These are phyloP conservation scores for Populus hybrid DNA, from an alignment of 441 rosid genomes.

Conservation along the genomic window DNA sequence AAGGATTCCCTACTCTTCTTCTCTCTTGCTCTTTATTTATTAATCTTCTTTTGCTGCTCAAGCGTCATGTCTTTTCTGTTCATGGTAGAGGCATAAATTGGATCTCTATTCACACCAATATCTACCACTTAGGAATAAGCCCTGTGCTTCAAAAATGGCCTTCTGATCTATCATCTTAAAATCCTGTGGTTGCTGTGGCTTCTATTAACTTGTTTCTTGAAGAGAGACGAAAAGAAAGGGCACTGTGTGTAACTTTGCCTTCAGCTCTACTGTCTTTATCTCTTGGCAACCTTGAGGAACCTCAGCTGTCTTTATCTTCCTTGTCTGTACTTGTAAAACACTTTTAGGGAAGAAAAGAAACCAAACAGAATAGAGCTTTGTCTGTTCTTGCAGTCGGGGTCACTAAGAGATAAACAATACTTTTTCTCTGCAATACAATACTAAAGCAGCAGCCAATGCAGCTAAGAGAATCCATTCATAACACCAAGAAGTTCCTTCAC, in stretches of 20 bases:
- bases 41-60: conserved; percentile 13
- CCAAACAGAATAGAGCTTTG: conserved; percentile 9
- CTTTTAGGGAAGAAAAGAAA: conserved; percentile 5
- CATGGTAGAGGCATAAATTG: conserved; percentile 19
- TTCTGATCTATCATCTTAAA: conserved; percentile 17
- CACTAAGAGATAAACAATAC: conserved; percentile 7
- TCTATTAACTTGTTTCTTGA: conserved; percentile 5
- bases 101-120: conserved; percentile 10
- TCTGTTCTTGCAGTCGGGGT: conserved; percentile 17
- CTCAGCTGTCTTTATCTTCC: conserved; percentile 27
- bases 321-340: conserved; percentile 18
- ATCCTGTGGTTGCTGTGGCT: conserved; percentile 23
- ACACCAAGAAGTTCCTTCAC: conserved; percentile 51
- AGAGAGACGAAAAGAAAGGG: conserved; percentile 19
- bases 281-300: conserved; percentile 12
- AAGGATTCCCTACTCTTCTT: conserved; percentile 4
- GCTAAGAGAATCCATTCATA: conserved; percentile 53
- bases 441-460: conserved; percentile 37
- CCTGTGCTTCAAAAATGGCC: conserved; percentile 3
- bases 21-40: conserved; percentile 3
- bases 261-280: conserved; percentile 25
- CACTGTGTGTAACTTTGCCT: conserved; percentile 17
- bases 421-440: too few species aligned
- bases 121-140: not conserved
- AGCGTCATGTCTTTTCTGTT: conserved; percentile 3